Evolutionary conservation across 169 alveolate genomes (phyloP), one percentile per base, ranked within the genome.

Genomic region (Cryptosporidium sp.): DNA sequence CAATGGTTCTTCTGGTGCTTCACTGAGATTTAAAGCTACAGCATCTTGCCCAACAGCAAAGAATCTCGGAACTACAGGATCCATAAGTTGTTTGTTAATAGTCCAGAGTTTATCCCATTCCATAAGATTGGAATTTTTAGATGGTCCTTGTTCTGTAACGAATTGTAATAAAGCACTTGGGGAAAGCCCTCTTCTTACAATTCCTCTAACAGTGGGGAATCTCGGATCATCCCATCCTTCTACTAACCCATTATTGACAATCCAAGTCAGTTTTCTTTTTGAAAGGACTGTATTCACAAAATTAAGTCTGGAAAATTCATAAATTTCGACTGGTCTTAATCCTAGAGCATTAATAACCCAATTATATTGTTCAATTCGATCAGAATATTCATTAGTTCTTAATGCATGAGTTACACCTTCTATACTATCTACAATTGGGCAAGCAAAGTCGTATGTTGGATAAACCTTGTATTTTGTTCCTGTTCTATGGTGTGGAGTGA

Each of bases 51-150:
- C 96, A 53, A 97, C 97, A 51, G 99, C 99, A 52, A 96, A 94
- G 87, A 92, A 98, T 87, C 99, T 95, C 51, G 98, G 99, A 23
- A 97, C 97, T 21, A 96, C 92, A 2, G 99, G 98, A 91, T 97
- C 99, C 72, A 97, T 96, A 39, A 94, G 86, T 85, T 96, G 97
- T 91, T 97, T 97, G 93, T 98, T 98, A 70, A 96, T 95, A 8
- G 99, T 97, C 99, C 99, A 98, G 1, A 98, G 94, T 91, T 97
- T 98, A 93, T 98, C 99, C 99, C 99, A 98, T 84, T 98, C 99
- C 99, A 98, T 97, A 87, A 97, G 93, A 73, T 97, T 97, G 35
- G 98, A 98, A 29, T 98, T 97, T 94, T 97, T 97, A 8, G 99
- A 95, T 16, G 99, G 99, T 8, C 99, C 99, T 85, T 97, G 98